Percentiles rank a stretch among this genome's conserved stretches.
Evolutionary conservation across 2,329 filamentous ascomycete species (phyloP).

Genomic region (Paecilomyces fulvus): DNA sequence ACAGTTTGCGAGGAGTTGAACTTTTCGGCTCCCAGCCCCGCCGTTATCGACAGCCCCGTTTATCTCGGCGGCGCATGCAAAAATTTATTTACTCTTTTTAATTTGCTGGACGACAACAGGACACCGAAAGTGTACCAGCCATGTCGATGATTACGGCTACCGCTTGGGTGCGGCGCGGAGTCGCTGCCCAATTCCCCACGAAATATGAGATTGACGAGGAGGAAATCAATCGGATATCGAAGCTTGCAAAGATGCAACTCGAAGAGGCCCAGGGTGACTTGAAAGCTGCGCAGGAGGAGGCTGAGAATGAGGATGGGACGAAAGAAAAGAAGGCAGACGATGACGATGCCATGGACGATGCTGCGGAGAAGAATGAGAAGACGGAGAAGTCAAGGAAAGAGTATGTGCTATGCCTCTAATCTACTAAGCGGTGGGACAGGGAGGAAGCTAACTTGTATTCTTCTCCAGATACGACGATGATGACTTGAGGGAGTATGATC

Average conservation of each 20-base stretch:
- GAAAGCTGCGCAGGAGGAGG: slow-evolving; percentile 56
- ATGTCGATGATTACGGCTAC: slow-evolving; percentile 67
- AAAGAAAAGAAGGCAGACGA: slow-evolving; percentile 32
- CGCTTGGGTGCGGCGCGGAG: slow-evolving; percentile 67
- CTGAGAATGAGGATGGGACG: slow-evolving; percentile 25
- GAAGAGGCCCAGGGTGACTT: slow-evolving; percentile 88
- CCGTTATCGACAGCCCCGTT: background rate
- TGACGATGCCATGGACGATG: slow-evolving; percentile 14
- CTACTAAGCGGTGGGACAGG: background rate
- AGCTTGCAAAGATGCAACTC: slow-evolving; percentile 67
- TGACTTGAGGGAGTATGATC: slow-evolving; percentile 89
- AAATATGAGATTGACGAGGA: slow-evolving; percentile 69
- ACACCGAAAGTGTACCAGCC: background rate
- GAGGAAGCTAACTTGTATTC: background rate
- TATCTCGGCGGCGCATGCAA: background rate
- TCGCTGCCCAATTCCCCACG: slow-evolving; percentile 64
- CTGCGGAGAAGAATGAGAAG: slow-evolving; percentile 12
- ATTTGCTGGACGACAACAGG: background rate
- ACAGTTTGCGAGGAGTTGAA: background rate
- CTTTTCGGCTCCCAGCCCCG: background rate
- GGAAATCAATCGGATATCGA: slow-evolving; percentile 67
- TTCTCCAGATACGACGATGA: slow-evolving; percentile 56
- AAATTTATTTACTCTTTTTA: slow-evolving; percentile 1
- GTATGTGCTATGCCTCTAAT: slow-evolving; percentile 6
- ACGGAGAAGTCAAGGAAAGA: slow-evolving; percentile 12